Evolutionary conservation across 495 filamentous ascomycete species (phyloP).

Genomic region (Penicillium arizonense): DNA sequence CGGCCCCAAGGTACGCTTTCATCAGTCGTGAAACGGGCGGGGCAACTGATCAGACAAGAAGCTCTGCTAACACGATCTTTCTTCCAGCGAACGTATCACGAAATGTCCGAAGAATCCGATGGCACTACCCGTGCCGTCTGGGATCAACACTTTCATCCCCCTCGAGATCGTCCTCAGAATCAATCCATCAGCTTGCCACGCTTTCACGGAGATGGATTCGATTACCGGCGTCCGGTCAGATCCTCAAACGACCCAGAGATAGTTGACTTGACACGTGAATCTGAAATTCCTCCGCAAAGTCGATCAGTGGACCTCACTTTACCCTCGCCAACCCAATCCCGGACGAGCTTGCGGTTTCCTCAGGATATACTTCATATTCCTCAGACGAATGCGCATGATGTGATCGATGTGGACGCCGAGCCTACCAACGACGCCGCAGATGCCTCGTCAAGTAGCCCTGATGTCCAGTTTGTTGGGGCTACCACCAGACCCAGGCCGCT

Average conservation of each 20-base stretch:
- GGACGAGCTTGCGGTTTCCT: background rate
- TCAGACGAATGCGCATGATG: constrained; percentile 3
- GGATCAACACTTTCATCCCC: constrained; percentile 24
- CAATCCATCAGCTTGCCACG: constrained; percentile 24
- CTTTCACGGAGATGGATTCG: constrained; percentile 45
- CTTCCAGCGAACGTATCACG: constrained; percentile 36
- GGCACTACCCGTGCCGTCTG: constrained; percentile 15
- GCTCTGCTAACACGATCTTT: constrained; percentile 5
- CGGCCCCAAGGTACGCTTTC: constrained; percentile 39
- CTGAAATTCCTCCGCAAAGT: constrained; percentile 34
- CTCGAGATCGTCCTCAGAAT: constrained; percentile 7
- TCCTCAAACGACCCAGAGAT: constrained; percentile 24
- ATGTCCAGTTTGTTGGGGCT: constrained; percentile 39
- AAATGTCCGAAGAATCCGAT: constrained; percentile 34
- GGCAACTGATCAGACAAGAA: constrained; percentile 15
- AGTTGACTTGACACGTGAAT: constrained; percentile 56
- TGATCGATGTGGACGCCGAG: constrained; percentile 39
- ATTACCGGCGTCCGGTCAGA: constrained; percentile 48
- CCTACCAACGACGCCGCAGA: constrained; percentile 10
- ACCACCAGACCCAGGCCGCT: constrained; percentile 9
- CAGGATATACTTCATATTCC: constrained; percentile 21
- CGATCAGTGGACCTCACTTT: background rate
- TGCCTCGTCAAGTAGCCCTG: constrained; percentile 31
- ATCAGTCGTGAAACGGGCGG: constrained; percentile 18
- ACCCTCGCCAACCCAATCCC: background rate